These are phyloP conservation scores for Alternaria sp. DNA, from an alignment of 2,329 filamentous ascomycete species.

Conservation along the genomic window DNA sequence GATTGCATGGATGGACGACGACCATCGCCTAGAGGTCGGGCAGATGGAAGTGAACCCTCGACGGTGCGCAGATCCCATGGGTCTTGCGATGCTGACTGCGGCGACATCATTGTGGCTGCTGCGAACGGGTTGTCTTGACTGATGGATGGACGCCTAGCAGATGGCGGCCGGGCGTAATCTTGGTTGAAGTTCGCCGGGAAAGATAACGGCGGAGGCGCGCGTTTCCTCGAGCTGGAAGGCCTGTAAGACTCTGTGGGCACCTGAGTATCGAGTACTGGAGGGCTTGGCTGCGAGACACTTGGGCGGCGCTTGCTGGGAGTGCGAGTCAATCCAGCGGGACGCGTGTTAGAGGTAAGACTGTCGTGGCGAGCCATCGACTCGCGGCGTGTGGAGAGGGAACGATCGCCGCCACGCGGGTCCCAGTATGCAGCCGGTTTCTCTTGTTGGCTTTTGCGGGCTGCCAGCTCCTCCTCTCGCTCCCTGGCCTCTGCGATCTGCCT, in stretches of 20 bases:
- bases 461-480: slow-evolving; percentile 34
- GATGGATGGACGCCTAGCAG: slow-evolving; percentile 30
- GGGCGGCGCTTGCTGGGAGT: slow-evolving; percentile 28
- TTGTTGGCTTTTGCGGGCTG: slow-evolving; percentile 28
- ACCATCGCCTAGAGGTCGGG: slow-evolving; percentile 8
- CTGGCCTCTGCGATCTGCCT: slow-evolving; percentile 28
- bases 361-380: slow-evolving; percentile 27
- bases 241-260: slow-evolving; percentile 18
- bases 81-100: slow-evolving; percentile 17
- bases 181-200: slow-evolving; percentile 25
- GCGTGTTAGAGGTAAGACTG: slow-evolving; percentile 24
- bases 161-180: slow-evolving; percentile 21
- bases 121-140: slow-evolving; percentile 29
- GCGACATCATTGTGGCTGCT: slow-evolving; percentile 10
- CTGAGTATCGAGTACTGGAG: slow-evolving; percentile 23
- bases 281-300: slow-evolving; percentile 31
- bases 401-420: slow-evolving; percentile 27
- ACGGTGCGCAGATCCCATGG: slow-evolving; percentile 36
- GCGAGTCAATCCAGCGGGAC: slow-evolving; percentile 20
- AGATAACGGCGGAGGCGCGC: slow-evolving; percentile 25
- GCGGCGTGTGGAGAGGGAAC: slow-evolving; percentile 18
- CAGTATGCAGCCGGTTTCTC: slow-evolving; percentile 28
- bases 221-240: slow-evolving; percentile 23
- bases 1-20: slow-evolving; percentile 21
- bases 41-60: slow-evolving; percentile 24